Conservation (phyloP, 169 alveolate genomes). For the Plasmodium reichenowi region DNA sequence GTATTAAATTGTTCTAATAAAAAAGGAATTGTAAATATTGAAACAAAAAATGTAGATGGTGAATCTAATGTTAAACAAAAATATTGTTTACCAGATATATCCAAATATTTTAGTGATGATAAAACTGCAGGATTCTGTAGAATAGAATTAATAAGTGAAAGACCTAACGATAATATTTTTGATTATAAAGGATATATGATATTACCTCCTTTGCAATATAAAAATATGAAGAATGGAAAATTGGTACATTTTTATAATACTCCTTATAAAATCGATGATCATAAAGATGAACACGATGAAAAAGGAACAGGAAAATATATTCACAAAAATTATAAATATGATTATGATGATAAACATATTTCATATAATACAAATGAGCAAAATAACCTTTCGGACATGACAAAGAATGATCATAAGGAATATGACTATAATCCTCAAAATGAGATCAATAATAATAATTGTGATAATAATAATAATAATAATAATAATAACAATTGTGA, state of each 20-base stretch:
- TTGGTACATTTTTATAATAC: slow-evolving; percentile 36
- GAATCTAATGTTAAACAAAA: slow-evolving; percentile 95
- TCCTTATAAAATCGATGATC: not conserved
- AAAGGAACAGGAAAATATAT: not conserved
- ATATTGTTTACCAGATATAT: slow-evolving; percentile 83
- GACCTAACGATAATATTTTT: slow-evolving; percentile 78
- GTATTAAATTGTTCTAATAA: slow-evolving; percentile 91
- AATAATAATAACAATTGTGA: too few species aligned
- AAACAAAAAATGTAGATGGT: slow-evolving; percentile 93
- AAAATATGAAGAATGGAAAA: slow-evolving; percentile 1
- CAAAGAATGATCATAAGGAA: too few species aligned
- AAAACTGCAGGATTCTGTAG: slow-evolving; percentile 80
- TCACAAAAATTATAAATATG: too few species aligned
- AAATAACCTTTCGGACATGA: too few species aligned
- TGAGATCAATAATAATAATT: too few species aligned
- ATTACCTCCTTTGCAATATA: slow-evolving; percentile 67
- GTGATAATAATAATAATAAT: too few species aligned
- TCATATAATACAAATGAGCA: too few species aligned
- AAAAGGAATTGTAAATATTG: slow-evolving; percentile 93
- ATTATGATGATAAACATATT: too few species aligned
- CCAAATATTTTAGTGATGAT: slow-evolving; percentile 79
- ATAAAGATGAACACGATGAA: not conserved
- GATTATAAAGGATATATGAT: slow-evolving; percentile 73
- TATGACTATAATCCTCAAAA: too few species aligned
- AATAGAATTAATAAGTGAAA: slow-evolving; percentile 78